Evolutionary conservation across 768 basidiomycete species (phyloP).

Genomic region (Cyclocybe cylindracea): DNA sequence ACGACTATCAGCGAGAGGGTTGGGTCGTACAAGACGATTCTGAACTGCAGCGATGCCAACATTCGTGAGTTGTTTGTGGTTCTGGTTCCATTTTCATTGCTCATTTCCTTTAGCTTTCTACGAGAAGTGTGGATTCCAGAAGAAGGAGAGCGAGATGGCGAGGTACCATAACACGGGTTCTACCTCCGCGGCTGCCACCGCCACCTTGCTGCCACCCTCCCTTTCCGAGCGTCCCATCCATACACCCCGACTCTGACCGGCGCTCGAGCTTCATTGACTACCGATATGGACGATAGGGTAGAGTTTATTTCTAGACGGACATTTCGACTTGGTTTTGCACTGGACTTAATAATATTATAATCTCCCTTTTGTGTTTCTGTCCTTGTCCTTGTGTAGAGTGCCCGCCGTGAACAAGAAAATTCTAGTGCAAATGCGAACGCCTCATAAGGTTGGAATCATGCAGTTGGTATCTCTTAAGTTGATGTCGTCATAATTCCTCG

Average conservation of each 20-base stretch:
- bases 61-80: constrained; percentile 67
- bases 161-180: constrained; percentile 23
- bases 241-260: constrained; percentile 17
- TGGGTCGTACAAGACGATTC: constrained; percentile 95
- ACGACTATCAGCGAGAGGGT: constrained; percentile 78
- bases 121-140: constrained; percentile 89
- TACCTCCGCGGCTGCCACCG: neutral
- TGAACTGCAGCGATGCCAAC: constrained; percentile 91
- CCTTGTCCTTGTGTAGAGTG: too few species aligned
- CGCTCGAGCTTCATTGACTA: too few species aligned
- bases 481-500: too few species aligned
- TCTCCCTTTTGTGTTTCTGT: too few species aligned
- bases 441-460: too few species aligned
- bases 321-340: too few species aligned
- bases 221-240: constrained; percentile 9
- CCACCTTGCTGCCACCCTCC: constrained; percentile 2
- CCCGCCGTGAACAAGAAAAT: too few species aligned
- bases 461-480: too few species aligned
- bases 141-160: constrained; percentile 95
- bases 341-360: too few species aligned
- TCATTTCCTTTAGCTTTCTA: constrained; percentile 75
- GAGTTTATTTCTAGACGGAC: too few species aligned
- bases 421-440: too few species aligned
- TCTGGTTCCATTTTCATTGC: constrained; percentile 4
- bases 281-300: too few species aligned